phyloP scores from a whole-genome alignment of 192 early-diverging fungal genomes.

The Coemansia sp. region DNA sequence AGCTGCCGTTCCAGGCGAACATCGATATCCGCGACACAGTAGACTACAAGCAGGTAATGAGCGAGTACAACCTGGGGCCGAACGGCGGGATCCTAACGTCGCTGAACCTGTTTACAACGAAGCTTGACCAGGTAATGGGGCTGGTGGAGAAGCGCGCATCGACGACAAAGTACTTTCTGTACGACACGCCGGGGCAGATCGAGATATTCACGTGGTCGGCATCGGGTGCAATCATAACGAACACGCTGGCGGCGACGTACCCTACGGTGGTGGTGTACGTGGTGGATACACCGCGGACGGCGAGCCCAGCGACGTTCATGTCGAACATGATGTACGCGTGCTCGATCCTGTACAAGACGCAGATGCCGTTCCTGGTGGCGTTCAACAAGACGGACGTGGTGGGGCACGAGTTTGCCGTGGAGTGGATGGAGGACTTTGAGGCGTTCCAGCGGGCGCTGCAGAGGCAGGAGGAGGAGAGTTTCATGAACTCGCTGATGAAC shows the following conservation, averaged over 20 bases:
- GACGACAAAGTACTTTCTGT: conserved; percentile 62
- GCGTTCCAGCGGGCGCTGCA: conserved; percentile 83
- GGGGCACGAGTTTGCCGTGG: conserved; percentile 81
- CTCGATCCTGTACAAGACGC: conserved; percentile 96
- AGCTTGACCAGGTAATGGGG: conserved; percentile 94
- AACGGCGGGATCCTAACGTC: conserved; percentile 96
- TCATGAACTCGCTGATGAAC: conserved; percentile 91
- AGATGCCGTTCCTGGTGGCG: conserved; percentile 90
- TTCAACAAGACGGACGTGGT: conserved; percentile 98
- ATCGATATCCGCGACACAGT: conserved; percentile 98
- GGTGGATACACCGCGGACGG: conserved; percentile 93
- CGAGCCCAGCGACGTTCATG: conserved; percentile 94
- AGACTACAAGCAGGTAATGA: conserved; percentile 99
- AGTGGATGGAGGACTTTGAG: conserved; percentile 98
- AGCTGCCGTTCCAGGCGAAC: conserved; percentile 90
- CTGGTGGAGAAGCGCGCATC: conserved; percentile 78
- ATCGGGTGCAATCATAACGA: conserved; percentile 92
- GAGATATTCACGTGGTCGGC: conserved; percentile 99
- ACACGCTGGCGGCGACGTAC: conserved; percentile 85
- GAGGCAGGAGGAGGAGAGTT: conserved; percentile 68
- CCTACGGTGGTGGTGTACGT: conserved; percentile 91
- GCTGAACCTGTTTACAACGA: conserved; percentile 95
- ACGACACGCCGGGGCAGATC: conserved; percentile 98
- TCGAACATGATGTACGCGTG: conserved; percentile 99
- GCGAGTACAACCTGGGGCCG: conserved; percentile 93